Conservation (phyloP, 352 stramenopile genomes). For the Halophytophthora batemanensis region DNA sequence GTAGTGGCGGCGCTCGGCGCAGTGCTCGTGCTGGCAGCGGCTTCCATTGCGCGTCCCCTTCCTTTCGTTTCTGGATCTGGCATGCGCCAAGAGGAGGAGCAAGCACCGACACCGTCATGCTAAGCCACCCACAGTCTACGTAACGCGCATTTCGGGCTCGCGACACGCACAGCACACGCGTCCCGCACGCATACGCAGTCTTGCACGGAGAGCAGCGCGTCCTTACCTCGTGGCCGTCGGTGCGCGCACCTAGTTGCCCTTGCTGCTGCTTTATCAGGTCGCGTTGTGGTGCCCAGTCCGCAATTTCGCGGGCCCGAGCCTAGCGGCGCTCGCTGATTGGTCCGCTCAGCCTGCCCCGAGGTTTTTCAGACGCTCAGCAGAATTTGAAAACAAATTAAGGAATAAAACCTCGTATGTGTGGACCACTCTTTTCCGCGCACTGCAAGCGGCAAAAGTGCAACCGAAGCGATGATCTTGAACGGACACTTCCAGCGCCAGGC, state of each 20-base stretch:
- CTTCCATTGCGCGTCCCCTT: conserved; percentile 21
- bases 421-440: too few relatives aligned
- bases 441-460: neutral
- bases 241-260: too few relatives aligned
- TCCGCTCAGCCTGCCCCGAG: too few relatives aligned
- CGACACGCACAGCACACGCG: too few relatives aligned
- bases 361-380: neutral
- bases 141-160: too few relatives aligned
- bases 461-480: conserved; percentile 15
- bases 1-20: conserved; percentile 2
- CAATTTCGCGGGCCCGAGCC: too few relatives aligned
- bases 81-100: conserved; percentile 9
- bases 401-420: conserved; percentile 4
- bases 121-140: neutral
- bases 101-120: neutral
- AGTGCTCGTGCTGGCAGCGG: conserved; percentile 22
- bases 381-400: neutral
- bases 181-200: too few relatives aligned
- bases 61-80: neutral
- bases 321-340: too few relatives aligned
- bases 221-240: too few relatives aligned
- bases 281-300: too few relatives aligned
- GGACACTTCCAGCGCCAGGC: conserved; percentile 6
- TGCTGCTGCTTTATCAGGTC: too few relatives aligned
- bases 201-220: too few relatives aligned